Evolutionary conservation across 345 rosid species (phyloP).

Genomic region (Fremontodendron californicum): DNA sequence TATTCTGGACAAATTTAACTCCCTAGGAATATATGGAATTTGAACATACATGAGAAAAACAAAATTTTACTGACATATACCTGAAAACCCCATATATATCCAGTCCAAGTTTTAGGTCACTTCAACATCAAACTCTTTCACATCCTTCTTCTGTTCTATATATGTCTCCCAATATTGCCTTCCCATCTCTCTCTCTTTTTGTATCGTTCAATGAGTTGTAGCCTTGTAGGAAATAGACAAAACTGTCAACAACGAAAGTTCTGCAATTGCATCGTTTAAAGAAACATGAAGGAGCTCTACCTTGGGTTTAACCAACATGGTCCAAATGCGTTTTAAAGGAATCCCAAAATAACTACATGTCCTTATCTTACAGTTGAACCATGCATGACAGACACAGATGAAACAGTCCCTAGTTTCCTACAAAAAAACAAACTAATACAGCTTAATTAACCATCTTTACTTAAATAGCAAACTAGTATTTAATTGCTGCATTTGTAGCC

Average conservation of each 20-base stretch:
- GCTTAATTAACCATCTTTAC: constrained; percentile 15
- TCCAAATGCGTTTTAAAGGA: constrained; percentile 31
- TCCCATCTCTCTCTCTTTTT: constrained; percentile 12
- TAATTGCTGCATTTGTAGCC: constrained; percentile 26
- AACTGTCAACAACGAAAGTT: constrained; percentile 8
- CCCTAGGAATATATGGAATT: constrained; percentile 8
- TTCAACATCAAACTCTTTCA: constrained; percentile 26
- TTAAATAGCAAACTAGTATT: constrained; percentile 21
- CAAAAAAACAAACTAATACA: constrained; percentile 34
- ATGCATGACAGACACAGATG: constrained; percentile 25
- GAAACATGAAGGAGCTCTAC: constrained; percentile 13
- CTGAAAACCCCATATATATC: constrained; percentile 6
- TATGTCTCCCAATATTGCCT: constrained; percentile 3
- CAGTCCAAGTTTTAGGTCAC: constrained; percentile 22
- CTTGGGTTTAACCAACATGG: constrained; percentile 28
- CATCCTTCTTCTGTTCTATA: constrained; percentile 7
- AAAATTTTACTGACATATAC: constrained; percentile 7
- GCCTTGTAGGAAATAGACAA: constrained; percentile 27
- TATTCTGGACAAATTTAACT: neutral
- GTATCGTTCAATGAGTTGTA: constrained; percentile 10
- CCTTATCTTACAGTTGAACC: constrained; percentile 25
- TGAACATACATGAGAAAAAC: constrained; percentile 20
- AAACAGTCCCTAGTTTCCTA: constrained; percentile 31
- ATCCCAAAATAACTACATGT: constrained; percentile 16
- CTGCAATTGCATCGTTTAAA: constrained; percentile 11